Base-by-base conservation (phyloP, 495 filamentous ascomycete species). In the Jackrogersella multiformis region DNA sequence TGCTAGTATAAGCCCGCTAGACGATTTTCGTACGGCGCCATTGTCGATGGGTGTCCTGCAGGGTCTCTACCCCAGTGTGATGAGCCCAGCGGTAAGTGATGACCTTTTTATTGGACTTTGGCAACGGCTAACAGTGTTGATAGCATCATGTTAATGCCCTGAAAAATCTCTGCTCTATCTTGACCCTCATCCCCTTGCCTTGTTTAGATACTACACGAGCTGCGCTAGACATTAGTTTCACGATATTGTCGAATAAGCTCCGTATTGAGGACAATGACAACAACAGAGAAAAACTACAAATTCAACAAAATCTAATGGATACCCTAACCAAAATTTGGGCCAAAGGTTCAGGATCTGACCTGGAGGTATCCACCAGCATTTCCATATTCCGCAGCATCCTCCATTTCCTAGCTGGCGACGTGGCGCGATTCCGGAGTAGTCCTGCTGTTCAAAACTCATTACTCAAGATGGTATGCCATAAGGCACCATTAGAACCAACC, bases 1-100 rank as follows among this genome's bases (percentile, higher is more conserved):
- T n/a, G 20, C 16, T 23, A 21, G 20, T 7, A n/a, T 72, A 8
- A 73, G 71, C 15, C 45, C 56, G 5, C 21, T 60, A 9, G 61
- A 66, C 5, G 51, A 68, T 5, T 70, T 62, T 35, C 63, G 72
- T 15, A 70, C 62, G 5, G 67, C 53, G 12, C 71, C 71, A 36
- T 66, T 84, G 26, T 74, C 77, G 10, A 69, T 81, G 41, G 80
- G 81, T 8, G 74, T 84, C 1, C 57, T 84, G 7, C 73, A 81
- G 53, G 81, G 80, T 10, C 66, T 84, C 26, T 69, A 77, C 65
- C 80, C 81, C 5, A 67, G 59, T 2, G 76, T 75, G 16, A 64
- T 84, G 66, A 54, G 42, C 10, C 45, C 66, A 32, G 44, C 77
- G 54, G 81, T 84, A 68, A 63, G 80, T 70, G 5, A 26, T 18